Conservation (phyloP, 306 rosid genomes). For the Acmispon strigosus region DNA sequence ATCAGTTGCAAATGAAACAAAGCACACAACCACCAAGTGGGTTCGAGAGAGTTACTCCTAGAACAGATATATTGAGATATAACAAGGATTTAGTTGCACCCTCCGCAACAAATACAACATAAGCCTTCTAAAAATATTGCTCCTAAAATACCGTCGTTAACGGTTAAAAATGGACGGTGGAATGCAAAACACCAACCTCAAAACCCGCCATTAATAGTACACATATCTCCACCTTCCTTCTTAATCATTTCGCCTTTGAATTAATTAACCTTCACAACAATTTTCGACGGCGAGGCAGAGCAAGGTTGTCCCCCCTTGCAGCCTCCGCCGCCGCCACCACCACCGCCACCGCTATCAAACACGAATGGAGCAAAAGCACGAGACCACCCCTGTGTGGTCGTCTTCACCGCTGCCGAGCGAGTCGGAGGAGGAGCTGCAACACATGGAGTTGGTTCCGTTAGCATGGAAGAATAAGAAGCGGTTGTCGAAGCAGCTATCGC, state of each 20-base stretch:
- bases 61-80: too few relatives aligned
- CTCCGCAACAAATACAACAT: background rate
- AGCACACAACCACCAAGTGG: too few relatives aligned
- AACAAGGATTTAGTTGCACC: too few relatives aligned
- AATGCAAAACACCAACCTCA: background rate
- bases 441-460: slow-evolving; percentile 44
- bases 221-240: background rate
- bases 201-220: slow-evolving; percentile 23
- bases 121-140: slow-evolving; percentile 28
- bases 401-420: slow-evolving; percentile 5
- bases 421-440: slow-evolving; percentile 46
- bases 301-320: slow-evolving; percentile 20
- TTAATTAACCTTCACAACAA: background rate
- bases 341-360: too few relatives aligned
- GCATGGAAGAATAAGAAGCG: slow-evolving; percentile 34
- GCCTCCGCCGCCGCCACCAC: background rate
- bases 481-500: slow-evolving; percentile 55
- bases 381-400: background rate
- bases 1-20: too few relatives aligned
- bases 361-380: background rate
- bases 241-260: background rate
- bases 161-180: slow-evolving; percentile 58
- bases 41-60: too few relatives aligned
- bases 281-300: slow-evolving; percentile 7
- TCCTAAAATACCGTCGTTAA: slow-evolving; percentile 24